Conservation (phyloP, 2,329 filamentous ascomycete genomes). For the Ceratocystiopsis sp. region DNA sequence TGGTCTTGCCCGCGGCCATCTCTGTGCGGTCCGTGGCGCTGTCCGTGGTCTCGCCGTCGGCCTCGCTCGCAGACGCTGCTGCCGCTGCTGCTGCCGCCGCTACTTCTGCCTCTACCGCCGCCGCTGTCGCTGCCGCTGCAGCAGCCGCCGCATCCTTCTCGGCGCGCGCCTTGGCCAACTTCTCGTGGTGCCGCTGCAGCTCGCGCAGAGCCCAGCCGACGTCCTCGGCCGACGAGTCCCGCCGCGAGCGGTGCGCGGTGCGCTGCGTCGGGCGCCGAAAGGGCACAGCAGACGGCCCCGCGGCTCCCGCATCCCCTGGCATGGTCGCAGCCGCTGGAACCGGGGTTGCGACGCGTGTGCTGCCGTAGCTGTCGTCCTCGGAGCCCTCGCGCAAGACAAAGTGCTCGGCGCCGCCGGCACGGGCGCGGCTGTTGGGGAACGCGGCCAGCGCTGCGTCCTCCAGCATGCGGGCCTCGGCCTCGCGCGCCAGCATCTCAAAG, state of each 20-base stretch:
- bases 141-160: too few species aligned
- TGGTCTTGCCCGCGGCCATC: background rate
- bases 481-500: conserved; percentile 60
- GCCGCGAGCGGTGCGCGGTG: conserved; percentile 19
- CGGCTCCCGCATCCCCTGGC: too few species aligned
- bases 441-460: conserved; percentile 55
- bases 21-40: too few species aligned
- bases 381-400: conserved; percentile 51
- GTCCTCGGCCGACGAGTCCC: conserved; percentile 45
- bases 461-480: conserved; percentile 63
- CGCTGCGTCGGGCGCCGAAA: background rate
- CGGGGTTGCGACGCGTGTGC: background rate
- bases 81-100: too few species aligned
- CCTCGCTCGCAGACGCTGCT: too few species aligned
- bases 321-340: too few species aligned
- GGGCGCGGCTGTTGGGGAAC: conserved; percentile 55
- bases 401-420: conserved; percentile 54
- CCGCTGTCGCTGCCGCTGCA: too few species aligned
- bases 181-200: conserved; percentile 62
- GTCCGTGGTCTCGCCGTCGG: too few species aligned
- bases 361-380: conserved; percentile 25
- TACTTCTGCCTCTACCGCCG: too few species aligned
- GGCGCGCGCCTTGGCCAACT: conserved; percentile 31
- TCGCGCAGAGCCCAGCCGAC: conserved; percentile 60
- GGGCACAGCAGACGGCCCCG: too few species aligned